Conservation (phyloP, 1,284 basidiomycete genomes). For the Polyporus tsugae region DNA sequence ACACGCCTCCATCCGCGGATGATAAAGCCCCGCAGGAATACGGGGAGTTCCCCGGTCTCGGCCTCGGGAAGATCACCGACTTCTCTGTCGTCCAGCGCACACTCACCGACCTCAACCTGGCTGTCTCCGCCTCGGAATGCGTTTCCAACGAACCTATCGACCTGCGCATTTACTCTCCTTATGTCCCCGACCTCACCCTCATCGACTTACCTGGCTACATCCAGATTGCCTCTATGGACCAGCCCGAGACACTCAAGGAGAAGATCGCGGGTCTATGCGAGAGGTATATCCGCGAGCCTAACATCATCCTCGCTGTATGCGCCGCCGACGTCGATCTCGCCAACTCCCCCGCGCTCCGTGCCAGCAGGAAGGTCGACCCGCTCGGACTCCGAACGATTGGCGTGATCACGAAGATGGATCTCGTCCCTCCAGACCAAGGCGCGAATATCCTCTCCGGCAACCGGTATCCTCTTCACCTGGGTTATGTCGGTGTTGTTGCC, state of each 20-base stretch:
- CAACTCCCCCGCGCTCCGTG: conserved; percentile 95
- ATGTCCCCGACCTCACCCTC: conserved; percentile 96
- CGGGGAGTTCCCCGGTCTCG: conserved; percentile 93
- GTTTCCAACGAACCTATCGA: conserved; percentile 97
- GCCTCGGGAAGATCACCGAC: conserved; percentile 88
- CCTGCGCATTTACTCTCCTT: conserved; percentile 94
- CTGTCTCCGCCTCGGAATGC: conserved; percentile 88
- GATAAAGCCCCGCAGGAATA: conserved; percentile 81
- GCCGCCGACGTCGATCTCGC: conserved; percentile 98
- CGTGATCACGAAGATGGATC: conserved; percentile 99
- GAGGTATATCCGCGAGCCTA: conserved; percentile 97
- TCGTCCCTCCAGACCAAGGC: conserved; percentile 88
- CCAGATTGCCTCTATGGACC: conserved; percentile 94
- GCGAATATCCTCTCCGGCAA: conserved; percentile 87
- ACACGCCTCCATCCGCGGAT: conserved; percentile 70
- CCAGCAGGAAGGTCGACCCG: conserved; percentile 94
- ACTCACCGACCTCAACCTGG: conserved; percentile 94
- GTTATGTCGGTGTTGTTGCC: conserved; percentile 97
- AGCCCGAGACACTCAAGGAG: conserved; percentile 94
- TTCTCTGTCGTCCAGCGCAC: conserved; percentile 92
- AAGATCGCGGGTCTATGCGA: conserved; percentile 93
- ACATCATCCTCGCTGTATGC: conserved; percentile 97
- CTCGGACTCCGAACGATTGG: conserved; percentile 95
- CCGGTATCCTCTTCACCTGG: conserved; percentile 96
- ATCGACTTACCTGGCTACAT: conserved; percentile 99